phyloP scores from a whole-genome alignment of 805 yeast genomes.

The Schwanniomyces occidentalis region DNA sequence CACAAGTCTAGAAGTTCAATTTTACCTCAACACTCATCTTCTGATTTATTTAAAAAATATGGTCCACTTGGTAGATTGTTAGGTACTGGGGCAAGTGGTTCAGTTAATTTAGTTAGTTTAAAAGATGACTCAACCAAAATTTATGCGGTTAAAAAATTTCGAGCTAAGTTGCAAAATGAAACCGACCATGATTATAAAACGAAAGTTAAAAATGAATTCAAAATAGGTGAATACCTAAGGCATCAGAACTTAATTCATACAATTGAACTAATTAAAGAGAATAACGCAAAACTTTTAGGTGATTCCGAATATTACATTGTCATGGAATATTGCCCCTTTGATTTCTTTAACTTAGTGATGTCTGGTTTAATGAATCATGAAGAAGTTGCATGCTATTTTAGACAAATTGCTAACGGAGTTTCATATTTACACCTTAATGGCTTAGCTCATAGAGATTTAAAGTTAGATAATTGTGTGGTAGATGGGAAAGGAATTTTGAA shows the following conservation, averaged over 20 bases:
- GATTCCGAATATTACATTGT: conserved; percentile 58
- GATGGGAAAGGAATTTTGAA: conserved; percentile 72
- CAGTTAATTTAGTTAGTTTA: conserved; percentile 76
- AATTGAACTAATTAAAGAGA: conserved; percentile 73
- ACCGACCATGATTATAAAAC: conserved; percentile 66
- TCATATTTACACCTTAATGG: conserved; percentile 76
- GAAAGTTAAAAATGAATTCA: conserved; percentile 80
- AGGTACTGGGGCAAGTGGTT: conserved; percentile 95
- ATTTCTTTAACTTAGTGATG: conserved; percentile 92
- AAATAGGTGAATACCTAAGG: conserved; percentile 69
- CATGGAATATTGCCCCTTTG: conserved; percentile 92
- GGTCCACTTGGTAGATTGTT: conserved; percentile 68
- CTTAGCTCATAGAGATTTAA: conserved; percentile 89
- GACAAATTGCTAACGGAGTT: conserved; percentile 77
- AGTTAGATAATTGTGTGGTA: conserved; percentile 92
- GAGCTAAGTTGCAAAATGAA: conserved; percentile 64
- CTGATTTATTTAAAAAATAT: conserved; percentile 51
- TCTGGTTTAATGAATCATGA: conserved; percentile 69
- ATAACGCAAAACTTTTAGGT: conserved; percentile 18
- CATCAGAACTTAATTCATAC: conserved; percentile 84
- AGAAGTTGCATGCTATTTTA: conserved; percentile 80
- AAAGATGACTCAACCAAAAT: conserved; percentile 50
- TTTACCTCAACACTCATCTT: conserved; percentile 17
- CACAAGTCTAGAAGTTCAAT: conserved; percentile 5
- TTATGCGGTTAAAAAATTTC: conserved; percentile 86